Evolutionary conservation across 768 basidiomycete genomes (phyloP).

Genomic region (Boletales sp.): DNA sequence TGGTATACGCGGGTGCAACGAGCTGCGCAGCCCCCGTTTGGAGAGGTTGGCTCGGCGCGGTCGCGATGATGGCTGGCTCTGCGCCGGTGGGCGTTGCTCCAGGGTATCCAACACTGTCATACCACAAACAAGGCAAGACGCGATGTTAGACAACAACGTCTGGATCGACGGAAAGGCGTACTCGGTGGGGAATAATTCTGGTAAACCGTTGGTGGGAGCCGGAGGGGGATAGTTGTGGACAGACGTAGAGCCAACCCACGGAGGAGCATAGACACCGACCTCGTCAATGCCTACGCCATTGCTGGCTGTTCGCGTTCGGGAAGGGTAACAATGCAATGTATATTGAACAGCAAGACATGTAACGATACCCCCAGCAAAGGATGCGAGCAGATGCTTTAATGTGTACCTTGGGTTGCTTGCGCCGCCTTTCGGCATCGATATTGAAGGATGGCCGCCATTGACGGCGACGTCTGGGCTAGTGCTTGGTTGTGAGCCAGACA

Average conservation of each 20-base stretch:
- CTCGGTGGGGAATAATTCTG: constrained; percentile 70
- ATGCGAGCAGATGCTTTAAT: constrained; percentile 37
- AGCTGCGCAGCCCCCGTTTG: constrained; percentile 69
- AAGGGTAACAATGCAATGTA: constrained; percentile 40
- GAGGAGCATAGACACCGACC: constrained; percentile 50
- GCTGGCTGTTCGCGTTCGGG: not conserved
- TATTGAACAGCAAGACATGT: constrained; percentile 50
- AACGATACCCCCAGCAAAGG: constrained; percentile 53
- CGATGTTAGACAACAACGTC: not conserved
- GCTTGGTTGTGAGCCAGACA: constrained; percentile 25
- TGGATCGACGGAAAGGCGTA: constrained; percentile 2
- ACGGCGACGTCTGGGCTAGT: not conserved
- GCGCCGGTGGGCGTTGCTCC: constrained; percentile 82
- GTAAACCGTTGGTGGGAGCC: constrained; percentile 69
- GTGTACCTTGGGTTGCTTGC: constrained; percentile 1
- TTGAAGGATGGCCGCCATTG: not conserved
- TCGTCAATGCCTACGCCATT: not conserved
- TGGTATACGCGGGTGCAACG: constrained; percentile 41
- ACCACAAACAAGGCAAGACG: too few species aligned
- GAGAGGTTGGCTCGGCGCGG: constrained; percentile 74
- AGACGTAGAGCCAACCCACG: constrained; percentile 70
- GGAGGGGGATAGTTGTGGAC: constrained; percentile 69
- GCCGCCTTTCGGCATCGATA: not conserved
- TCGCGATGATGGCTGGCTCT: constrained; percentile 67
- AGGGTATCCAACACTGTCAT: constrained; percentile 58